Evolutionary conservation across 345 rosid species (phyloP), one percentile per base, ranked within the genome.

Genomic region (Gossypium longicalyx): DNA sequence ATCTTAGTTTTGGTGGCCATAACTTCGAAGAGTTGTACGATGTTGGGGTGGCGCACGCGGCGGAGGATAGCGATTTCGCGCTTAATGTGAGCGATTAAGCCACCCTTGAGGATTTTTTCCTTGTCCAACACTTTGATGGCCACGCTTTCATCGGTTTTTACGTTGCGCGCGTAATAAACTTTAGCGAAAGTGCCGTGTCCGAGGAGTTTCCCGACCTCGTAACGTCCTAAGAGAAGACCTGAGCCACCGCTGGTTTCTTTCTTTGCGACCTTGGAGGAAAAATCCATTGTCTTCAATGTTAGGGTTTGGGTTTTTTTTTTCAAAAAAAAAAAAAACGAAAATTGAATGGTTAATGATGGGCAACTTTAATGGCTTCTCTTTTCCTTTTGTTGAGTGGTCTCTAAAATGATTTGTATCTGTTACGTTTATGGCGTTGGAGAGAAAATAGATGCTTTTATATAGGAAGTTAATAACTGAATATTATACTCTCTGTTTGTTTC

Each of bases 101-200:
- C 89, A 0, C 87, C 80, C 73, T 89, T 89, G 72, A 87, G 86
- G 38, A 87, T 90, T 77, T 82, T 86, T 60, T 89, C 87, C 67
- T 93, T 93, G 82, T 93, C 98, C 15, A 93, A 85, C 20, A 90
- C 87, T 76, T 93, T 93, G 58, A 93, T 88, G 34, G 97, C 98
- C 0, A 87, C 94, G 7, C 78, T 63, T 19, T 87, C 90, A 7
- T 78, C 83, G 9, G 89, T 67, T 48, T 85, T 77, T 19, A 91
- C 77, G 72, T 87, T 84, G 23, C 88, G 86, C 10, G 97, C 98
- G 49, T 84, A 83, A 65, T 89, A 91, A 60, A 93, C 98, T 78
- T 93, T 93, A 3, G 98, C 98, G 70, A 91, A 90, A 76, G 87
- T 88, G 7, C 98, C 98, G 38, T 91, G 93, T 4, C 98, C 98